Evolutionary conservation across 352 stramenopile species (phyloP).

Genomic region (Phytophthora vignae): DNA sequence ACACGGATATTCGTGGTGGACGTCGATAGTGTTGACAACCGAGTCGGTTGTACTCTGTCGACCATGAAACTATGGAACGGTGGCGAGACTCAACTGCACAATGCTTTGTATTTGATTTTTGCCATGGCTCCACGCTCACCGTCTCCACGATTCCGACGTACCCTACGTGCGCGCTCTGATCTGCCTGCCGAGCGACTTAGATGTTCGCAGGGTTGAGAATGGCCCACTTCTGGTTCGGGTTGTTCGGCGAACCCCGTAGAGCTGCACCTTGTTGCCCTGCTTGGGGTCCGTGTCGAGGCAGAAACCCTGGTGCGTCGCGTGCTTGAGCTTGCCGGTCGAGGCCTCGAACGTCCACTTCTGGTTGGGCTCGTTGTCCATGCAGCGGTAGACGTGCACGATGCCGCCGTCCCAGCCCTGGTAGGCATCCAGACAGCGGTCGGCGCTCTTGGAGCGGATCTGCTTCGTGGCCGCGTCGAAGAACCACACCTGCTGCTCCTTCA

Average conservation of each 20-base stretch:
- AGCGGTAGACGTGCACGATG: conserved; percentile 64
- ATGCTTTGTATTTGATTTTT: too few relatives aligned
- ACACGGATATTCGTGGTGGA: too few relatives aligned
- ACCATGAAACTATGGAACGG: too few relatives aligned
- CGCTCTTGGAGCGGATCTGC: conserved; percentile 73
- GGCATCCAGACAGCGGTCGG: conserved; percentile 69
- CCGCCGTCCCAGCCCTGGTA: conserved; percentile 59
- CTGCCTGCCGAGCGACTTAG: neutral
- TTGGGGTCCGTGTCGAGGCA: conserved; percentile 63
- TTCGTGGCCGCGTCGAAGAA: conserved; percentile 64
- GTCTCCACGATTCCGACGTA: too few relatives aligned
- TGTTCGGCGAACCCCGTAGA: conserved; percentile 65
- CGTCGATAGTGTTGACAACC: too few relatives aligned
- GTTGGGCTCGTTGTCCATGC: conserved; percentile 60
- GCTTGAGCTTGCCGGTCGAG: conserved; percentile 50
- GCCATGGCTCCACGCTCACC: too few relatives aligned
- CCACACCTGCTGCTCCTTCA: conserved; percentile 67
- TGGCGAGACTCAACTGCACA: too few relatives aligned
- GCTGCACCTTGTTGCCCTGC: conserved; percentile 62
- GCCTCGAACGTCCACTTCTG: conserved; percentile 76
- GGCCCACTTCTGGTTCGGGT: conserved; percentile 66
- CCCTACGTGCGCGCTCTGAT: too few relatives aligned
- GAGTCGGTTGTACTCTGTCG: too few relatives aligned
- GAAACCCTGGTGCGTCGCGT: conserved; percentile 55
- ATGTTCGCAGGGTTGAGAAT: conserved; percentile 22